Conservation (phyloP, 176 grass and related monocot genomes). For the Dactylis glomerata region DNA sequence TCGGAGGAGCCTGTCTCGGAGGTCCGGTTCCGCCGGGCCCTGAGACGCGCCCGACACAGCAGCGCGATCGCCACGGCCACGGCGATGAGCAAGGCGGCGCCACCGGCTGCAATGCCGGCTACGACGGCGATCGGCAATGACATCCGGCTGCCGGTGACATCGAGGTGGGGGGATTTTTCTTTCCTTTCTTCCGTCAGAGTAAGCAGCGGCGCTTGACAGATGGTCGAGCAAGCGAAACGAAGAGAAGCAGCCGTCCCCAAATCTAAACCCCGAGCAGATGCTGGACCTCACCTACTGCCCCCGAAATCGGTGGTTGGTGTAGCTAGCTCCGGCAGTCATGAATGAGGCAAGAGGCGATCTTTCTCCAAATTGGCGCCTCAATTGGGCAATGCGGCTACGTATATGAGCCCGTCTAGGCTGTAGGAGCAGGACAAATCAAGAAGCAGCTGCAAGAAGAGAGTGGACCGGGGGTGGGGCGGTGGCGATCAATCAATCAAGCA, state of each 20-base stretch:
- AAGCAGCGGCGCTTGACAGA: constrained; percentile 10
- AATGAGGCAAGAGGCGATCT: constrained; percentile 8
- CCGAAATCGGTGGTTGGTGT: constrained; percentile 28
- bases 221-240: background rate
- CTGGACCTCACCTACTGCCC: constrained; percentile 35
- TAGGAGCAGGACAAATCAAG: background rate
- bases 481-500: constrained; percentile 13
- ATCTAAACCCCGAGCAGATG: background rate
- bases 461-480: background rate
- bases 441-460: background rate
- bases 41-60: constrained; percentile 41
- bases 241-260: background rate
- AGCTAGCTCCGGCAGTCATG: constrained; percentile 39
- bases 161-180: constrained; percentile 24
- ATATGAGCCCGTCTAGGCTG: background rate
- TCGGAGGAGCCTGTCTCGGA: constrained; percentile 92
- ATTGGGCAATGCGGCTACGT: constrained; percentile 41
- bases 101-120: constrained; percentile 71
- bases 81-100: constrained; percentile 34
- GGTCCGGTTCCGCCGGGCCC: constrained; percentile 53
- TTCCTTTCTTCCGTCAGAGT: background rate
- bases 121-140: constrained; percentile 57
- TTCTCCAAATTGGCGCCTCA: constrained; percentile 19
- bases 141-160: constrained; percentile 90
- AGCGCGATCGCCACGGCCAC: constrained; percentile 36